Evolutionary conservation across 2,329 filamentous ascomycete species (phyloP).

Genomic region (Cladosporium cucumerinum): DNA sequence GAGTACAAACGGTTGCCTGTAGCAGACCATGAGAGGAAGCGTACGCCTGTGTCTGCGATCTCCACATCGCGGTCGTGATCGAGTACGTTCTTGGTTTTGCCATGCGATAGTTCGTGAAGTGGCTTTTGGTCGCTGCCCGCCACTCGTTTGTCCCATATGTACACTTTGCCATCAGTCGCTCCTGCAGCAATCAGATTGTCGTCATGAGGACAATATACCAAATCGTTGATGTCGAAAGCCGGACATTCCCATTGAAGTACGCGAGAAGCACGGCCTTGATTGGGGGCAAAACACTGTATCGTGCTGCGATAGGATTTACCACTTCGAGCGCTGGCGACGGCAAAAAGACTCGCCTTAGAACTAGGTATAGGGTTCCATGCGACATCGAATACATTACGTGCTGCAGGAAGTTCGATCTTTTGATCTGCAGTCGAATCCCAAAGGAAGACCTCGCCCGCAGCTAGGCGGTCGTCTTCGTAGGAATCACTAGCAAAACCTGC

Average conservation of each 20-base stretch:
- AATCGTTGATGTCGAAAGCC: slow-evolving; percentile 60
- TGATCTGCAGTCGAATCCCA: slow-evolving; percentile 49
- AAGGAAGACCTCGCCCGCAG: slow-evolving; percentile 51
- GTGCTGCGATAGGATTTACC: slow-evolving; percentile 43
- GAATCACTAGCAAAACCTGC: slow-evolving; percentile 51
- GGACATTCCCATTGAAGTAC: slow-evolving; percentile 53
- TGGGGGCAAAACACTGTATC: slow-evolving; percentile 52
- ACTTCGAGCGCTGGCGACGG: slow-evolving; percentile 48
- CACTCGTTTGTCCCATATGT: slow-evolving; percentile 57
- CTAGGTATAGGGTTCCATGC: slow-evolving; percentile 52
- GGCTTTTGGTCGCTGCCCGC: slow-evolving; percentile 38
- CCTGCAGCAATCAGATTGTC: slow-evolving; percentile 55
- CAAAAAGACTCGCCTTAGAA: slow-evolving; percentile 44
- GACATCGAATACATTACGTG: slow-evolving; percentile 57
- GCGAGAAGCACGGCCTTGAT: slow-evolving; percentile 32
- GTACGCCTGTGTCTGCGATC: slow-evolving; percentile 55
- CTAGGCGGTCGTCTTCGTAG: slow-evolving; percentile 36
- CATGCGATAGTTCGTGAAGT: slow-evolving; percentile 52
- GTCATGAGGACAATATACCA: slow-evolving; percentile 46
- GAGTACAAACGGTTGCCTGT: slow-evolving; percentile 53
- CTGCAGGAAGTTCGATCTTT: slow-evolving; percentile 43
- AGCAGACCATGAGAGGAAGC: slow-evolving; percentile 56
- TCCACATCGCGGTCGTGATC: slow-evolving; percentile 45
- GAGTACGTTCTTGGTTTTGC: slow-evolving; percentile 48
- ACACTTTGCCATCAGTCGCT: slow-evolving; percentile 58